A percentile compares a stretch with the other conserved stretches of the same genome.
Conservation (phyloP, 768 basidiomycete genomes). For the Gyrodon lividus region DNA sequence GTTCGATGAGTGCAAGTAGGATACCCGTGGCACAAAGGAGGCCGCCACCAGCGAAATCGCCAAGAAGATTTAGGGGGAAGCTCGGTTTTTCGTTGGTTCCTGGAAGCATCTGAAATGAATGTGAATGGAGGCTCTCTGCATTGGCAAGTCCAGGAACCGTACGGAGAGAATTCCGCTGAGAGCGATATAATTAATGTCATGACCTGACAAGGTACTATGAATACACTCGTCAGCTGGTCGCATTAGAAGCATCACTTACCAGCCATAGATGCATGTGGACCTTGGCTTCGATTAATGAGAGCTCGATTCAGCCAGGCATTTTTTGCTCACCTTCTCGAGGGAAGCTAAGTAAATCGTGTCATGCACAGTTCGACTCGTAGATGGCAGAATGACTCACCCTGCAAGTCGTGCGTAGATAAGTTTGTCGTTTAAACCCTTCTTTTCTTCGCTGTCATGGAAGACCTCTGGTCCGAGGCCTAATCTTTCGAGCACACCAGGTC, state of each 20-base stretch:
- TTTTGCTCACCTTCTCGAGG: constrained; percentile 51
- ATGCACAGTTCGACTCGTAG: background rate
- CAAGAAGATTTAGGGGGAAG: constrained; percentile 75
- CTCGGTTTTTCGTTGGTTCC: constrained; percentile 59
- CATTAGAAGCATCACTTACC: constrained; percentile 40
- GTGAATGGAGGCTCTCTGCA: background rate
- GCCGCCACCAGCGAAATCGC: constrained; percentile 83
- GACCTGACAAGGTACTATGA: constrained; percentile 44
- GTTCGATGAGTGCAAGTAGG: constrained; percentile 70
- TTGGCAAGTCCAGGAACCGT: constrained; percentile 6
- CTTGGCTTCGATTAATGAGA: constrained; percentile 36
- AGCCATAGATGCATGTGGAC: constrained; percentile 73
- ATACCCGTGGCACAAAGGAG: constrained; percentile 70
- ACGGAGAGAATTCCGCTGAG: constrained; percentile 74
- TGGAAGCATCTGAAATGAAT: constrained; percentile 56
- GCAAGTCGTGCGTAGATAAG: constrained; percentile 74
- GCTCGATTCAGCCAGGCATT: background rate
- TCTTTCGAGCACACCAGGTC: constrained; percentile 80
- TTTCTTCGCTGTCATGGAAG: constrained; percentile 53
- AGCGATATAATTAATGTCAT: constrained; percentile 85
- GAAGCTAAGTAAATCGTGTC: constrained; percentile 41
- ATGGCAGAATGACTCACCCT: constrained; percentile 48
- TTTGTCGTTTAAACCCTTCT: constrained; percentile 53
- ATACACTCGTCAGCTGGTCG: background rate
- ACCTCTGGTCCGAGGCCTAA: constrained; percentile 74